Evolutionary conservation across 768 basidiomycete genomes (phyloP).

Genomic region (Trametes cubensis): DNA sequence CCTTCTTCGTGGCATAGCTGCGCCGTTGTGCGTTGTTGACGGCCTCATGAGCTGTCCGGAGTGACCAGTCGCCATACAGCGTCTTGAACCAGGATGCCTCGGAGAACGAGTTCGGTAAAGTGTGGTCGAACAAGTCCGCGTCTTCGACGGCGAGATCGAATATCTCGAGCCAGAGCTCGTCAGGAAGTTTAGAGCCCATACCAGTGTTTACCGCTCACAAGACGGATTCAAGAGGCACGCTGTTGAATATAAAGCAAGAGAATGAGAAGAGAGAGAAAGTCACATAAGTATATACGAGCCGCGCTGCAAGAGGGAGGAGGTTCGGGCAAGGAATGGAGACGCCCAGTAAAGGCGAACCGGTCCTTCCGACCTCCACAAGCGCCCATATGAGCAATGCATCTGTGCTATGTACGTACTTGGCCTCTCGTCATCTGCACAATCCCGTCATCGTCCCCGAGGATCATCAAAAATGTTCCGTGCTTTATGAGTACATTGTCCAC

Average conservation of each 20-base stretch:
- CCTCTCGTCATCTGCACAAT: too few species aligned
- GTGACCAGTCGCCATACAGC: conserved; percentile 51
- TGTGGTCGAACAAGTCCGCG: conserved; percentile 64
- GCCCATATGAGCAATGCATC: too few species aligned
- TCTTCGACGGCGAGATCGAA: conserved; percentile 75
- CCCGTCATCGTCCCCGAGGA: too few species aligned
- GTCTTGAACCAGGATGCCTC: conserved; percentile 67
- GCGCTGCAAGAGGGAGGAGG: not conserved
- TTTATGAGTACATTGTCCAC: too few species aligned
- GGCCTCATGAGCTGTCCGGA: conserved; percentile 63
- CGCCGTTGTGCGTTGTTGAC: conserved; percentile 58
- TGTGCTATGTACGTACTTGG: too few species aligned
- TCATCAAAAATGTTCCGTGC: too few species aligned
- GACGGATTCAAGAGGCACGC: not conserved
- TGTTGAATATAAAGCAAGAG: not conserved
- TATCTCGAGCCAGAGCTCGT: conserved; percentile 70
- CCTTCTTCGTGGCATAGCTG: conserved; percentile 71
- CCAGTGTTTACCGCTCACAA: not conserved
- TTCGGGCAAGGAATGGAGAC: conserved; percentile 1
- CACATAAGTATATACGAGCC: conserved; percentile 15
- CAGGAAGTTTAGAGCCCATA: conserved; percentile 50
- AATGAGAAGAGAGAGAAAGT: conserved; percentile 2
- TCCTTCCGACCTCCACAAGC: not conserved
- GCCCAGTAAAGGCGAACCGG: not conserved
- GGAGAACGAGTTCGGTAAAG: conserved; percentile 63